phyloP scores from a whole-genome alignment of 2,329 filamentous ascomycete genomes.

The Zymoseptoria crescenta region DNA sequence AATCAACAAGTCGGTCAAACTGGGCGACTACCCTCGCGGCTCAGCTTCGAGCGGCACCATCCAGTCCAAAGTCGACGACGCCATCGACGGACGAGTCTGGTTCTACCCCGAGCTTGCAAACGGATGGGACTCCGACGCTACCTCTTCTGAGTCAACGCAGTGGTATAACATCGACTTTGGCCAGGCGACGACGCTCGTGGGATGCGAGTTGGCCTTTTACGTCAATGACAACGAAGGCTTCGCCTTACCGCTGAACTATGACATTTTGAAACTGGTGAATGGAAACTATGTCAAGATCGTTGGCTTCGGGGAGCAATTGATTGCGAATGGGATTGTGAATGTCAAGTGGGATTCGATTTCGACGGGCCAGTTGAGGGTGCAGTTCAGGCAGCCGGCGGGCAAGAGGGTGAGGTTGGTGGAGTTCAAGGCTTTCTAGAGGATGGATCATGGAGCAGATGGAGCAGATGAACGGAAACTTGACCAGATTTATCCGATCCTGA shows the following conservation, averaged over 20 bases:
- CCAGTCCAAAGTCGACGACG: constrained; percentile 26
- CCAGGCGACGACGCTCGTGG: constrained; percentile 18
- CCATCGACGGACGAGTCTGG: constrained; percentile 35
- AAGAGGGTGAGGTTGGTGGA: constrained; percentile 32
- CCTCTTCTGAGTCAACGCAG: constrained; percentile 22
- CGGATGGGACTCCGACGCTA: constrained; percentile 31
- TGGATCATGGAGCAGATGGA: no score
- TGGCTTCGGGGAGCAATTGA: constrained; percentile 14
- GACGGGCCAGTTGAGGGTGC: constrained; percentile 25
- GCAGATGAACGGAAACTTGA: no score
- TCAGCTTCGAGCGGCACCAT: constrained; percentile 26
- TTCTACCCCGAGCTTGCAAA: constrained; percentile 35
- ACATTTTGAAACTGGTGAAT: constrained; percentile 22
- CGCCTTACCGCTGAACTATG: constrained; percentile 27
- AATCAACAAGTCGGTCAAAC: constrained; percentile 33
- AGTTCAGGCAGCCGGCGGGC: constrained; percentile 28
- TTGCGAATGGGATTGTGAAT: constrained; percentile 34
- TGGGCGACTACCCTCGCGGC: constrained; percentile 28
- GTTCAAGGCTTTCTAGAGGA: constrained; percentile 30
- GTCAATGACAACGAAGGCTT: constrained; percentile 22
- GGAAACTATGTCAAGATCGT: constrained; percentile 27
- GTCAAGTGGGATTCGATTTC: constrained; percentile 25
- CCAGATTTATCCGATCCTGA: no score
- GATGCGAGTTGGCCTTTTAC: constrained; percentile 35
- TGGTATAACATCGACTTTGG: constrained; percentile 36